Conservation (phyloP, 257 asterid species). For the Nicotiana tabacum region DNA sequence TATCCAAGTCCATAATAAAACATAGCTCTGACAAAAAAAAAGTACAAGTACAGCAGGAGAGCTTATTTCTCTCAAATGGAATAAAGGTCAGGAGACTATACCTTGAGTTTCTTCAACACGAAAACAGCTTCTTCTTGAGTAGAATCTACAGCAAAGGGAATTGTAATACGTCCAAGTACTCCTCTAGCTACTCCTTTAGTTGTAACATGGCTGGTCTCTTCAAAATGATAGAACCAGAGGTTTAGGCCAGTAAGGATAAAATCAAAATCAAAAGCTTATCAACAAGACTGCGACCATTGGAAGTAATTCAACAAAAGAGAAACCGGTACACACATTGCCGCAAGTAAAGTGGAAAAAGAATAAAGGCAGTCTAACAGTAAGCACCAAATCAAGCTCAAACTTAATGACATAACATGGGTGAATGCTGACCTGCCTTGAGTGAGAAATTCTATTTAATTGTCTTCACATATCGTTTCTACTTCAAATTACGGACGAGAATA, state of each 20-base stretch:
- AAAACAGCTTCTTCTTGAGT: slow-evolving; percentile 76
- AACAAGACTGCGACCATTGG: neutral
- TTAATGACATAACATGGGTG: neutral
- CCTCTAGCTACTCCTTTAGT: slow-evolving; percentile 30
- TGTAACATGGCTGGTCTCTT: slow-evolving; percentile 25
- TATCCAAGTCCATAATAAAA: neutral
- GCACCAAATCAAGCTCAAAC: neutral
- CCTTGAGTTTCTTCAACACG: slow-evolving; percentile 76
- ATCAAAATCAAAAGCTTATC: neutral
- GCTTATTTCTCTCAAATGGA: neutral
- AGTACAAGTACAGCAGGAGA: neutral
- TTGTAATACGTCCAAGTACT: slow-evolving; percentile 39
- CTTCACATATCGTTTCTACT: neutral
- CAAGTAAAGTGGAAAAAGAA: neutral
- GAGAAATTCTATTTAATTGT: neutral
- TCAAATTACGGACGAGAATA: neutral
- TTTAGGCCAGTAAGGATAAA: slow-evolving; percentile 11
- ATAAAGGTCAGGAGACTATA: slow-evolving; percentile 22
- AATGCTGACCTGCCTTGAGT: neutral
- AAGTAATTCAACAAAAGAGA: neutral
- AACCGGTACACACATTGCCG: neutral
- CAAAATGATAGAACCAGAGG: slow-evolving; percentile 8
- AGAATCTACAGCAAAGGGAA: slow-evolving; percentile 66
- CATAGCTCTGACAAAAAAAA: neutral
- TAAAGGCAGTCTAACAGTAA: neutral